Conservation (phyloP, 805 yeast species). For the Yueomyces sp. region DNA sequence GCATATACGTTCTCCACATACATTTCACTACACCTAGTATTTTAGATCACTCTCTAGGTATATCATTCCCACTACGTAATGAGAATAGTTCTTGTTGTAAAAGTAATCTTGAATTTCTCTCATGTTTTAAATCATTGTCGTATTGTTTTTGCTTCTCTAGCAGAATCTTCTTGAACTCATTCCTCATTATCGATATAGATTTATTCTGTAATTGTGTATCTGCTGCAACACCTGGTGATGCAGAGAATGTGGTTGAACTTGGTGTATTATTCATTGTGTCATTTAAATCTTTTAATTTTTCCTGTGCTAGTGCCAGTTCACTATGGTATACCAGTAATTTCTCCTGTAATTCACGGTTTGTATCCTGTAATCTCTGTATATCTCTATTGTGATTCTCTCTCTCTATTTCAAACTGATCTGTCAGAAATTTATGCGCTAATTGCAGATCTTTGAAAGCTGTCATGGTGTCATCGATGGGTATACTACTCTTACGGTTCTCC, state of each 20-base stretch:
- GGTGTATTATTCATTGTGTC: conserved; percentile 1
- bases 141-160: conserved; percentile 47
- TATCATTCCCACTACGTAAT: neutral
- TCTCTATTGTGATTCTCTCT: conserved; percentile 40
- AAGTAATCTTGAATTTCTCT: conserved; percentile 36
- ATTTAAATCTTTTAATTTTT: conserved; percentile 15
- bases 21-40: neutral
- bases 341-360: conserved; percentile 37
- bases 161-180: conserved; percentile 56
- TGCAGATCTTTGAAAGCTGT: conserved; percentile 58
- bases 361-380: conserved; percentile 40
- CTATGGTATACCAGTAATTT: conserved; percentile 30
- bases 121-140: conserved; percentile 44
- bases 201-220: conserved; percentile 12
- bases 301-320: conserved; percentile 26
- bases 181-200: conserved; percentile 43
- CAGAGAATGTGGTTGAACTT: conserved; percentile 2
- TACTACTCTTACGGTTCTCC: conserved; percentile 2
- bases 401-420: conserved; percentile 56
- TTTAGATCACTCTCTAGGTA: neutral
- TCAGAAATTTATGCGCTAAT: conserved; percentile 55
- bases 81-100: conserved; percentile 26
- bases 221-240: neutral
- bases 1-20: too few species aligned
- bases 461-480: conserved; percentile 22